phyloP scores from a whole-genome alignment of 2,329 filamentous ascomycete genomes.

The Graphium sp. region DNA sequence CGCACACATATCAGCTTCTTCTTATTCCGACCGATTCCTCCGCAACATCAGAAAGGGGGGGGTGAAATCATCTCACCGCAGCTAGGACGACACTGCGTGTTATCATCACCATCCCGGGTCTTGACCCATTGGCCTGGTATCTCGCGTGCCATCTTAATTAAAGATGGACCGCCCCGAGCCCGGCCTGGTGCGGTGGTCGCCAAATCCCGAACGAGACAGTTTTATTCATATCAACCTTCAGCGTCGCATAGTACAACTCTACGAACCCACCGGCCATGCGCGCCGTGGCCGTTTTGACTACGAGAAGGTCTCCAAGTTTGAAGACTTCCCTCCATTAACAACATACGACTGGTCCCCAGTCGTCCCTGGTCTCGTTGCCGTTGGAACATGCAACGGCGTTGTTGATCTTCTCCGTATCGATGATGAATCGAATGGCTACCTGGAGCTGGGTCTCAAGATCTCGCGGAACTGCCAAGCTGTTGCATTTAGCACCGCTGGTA shows the following conservation, averaged over 20 bases:
- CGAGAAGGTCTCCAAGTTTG: conserved; percentile 37
- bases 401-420: conserved; percentile 61
- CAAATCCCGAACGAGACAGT: conserved; percentile 37
- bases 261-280: conserved; percentile 43
- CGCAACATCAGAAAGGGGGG: no score
- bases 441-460: conserved; percentile 56
- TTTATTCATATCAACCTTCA: conserved; percentile 51
- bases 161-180: conserved; percentile 42
- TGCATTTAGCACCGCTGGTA: conserved; percentile 55
- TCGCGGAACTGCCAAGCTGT: conserved; percentile 68
- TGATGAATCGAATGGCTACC: conserved; percentile 46
- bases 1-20: no score
- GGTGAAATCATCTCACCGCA: no score
- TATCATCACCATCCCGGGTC: no score
- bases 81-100: no score
- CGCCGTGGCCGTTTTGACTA: conserved; percentile 40
- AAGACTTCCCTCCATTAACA: conserved; percentile 45
- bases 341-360: conserved; percentile 52
- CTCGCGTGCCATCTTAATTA: no score
- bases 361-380: conserved; percentile 49
- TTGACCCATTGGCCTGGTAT: no score
- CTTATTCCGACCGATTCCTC: no score
- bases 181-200: conserved; percentile 51
- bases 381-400: conserved; percentile 60
- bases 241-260: conserved; percentile 44